phyloP scores from a whole-genome alignment of 2,329 filamentous ascomycete species.

The Periconia macrospinosa region DNA sequence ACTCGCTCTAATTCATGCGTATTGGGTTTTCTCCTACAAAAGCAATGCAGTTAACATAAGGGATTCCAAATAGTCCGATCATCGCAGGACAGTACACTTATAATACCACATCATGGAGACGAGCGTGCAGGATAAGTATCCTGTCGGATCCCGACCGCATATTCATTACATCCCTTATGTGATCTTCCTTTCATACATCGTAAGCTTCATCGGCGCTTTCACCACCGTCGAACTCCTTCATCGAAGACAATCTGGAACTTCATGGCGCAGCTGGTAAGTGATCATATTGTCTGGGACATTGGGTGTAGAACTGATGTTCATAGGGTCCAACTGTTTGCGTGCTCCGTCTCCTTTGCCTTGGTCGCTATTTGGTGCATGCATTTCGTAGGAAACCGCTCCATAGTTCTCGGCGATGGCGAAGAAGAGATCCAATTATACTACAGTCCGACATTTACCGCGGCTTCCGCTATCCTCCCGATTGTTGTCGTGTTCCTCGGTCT shows the following conservation, averaged over 20 bases:
- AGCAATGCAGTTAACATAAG: not conserved
- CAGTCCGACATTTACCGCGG: conserved; percentile 68
- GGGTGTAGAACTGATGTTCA: conserved; percentile 3
- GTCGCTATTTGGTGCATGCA: conserved; percentile 65
- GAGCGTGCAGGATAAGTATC: conserved; percentile 28
- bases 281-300: conserved; percentile 25
- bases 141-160: conserved; percentile 35
- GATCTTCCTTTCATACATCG: conserved; percentile 59
- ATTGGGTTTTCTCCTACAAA: not conserved
- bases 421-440: conserved; percentile 71
- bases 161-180: conserved; percentile 49
- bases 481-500: conserved; percentile 74
- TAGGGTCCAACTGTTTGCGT: conserved; percentile 47
- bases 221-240: conserved; percentile 84
- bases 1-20: not conserved
- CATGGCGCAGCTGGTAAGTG: conserved; percentile 35
- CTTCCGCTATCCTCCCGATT: conserved; percentile 81
- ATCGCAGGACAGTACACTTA: not conserved
- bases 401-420: conserved; percentile 66
- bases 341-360: conserved; percentile 49
- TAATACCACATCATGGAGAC: not conserved
- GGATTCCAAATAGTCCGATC: not conserved
- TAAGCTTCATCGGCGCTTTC: conserved; percentile 74
- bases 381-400: conserved; percentile 80
- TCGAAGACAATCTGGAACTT: conserved; percentile 64